Evolutionary conservation across 31 red algal genomes (phyloP).

Genomic region (Pterothamnion heteromorphum): DNA sequence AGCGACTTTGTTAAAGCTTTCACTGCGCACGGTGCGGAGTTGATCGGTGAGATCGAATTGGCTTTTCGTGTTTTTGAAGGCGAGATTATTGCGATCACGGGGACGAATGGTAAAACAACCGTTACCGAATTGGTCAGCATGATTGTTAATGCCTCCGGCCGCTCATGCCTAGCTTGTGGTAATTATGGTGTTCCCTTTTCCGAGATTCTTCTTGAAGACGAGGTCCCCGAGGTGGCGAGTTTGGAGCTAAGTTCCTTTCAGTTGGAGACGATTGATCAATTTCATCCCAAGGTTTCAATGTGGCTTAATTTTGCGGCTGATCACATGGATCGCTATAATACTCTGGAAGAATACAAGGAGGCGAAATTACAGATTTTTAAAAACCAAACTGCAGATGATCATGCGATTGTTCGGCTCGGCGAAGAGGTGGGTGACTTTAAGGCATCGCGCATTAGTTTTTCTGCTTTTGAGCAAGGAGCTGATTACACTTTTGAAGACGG

Average conservation of each 20-base stretch:
- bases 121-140: neutral
- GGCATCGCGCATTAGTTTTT: neutral
- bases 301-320: slow-evolving; percentile 14
- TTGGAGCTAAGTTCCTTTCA: slow-evolving; percentile 22
- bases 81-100: slow-evolving; percentile 17
- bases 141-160: neutral
- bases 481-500: neutral
- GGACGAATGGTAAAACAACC: slow-evolving; percentile 42
- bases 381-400: neutral
- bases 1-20: neutral
- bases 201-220: neutral
- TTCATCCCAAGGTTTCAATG: neutral
- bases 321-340: slow-evolving; percentile 30
- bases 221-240: neutral
- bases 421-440: neutral
- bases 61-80: slow-evolving; percentile 10
- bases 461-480: neutral
- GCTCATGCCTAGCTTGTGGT: neutral
- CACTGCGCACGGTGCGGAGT: neutral
- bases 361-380: slow-evolving; percentile 10
- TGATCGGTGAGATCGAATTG: slow-evolving; percentile 22
- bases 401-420: neutral
- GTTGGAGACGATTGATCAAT: neutral
- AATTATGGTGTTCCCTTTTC: neutral
- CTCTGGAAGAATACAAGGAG: neutral